These are phyloP conservation scores for Ophiostoma australiae DNA, from an alignment of 2,329 filamentous ascomycete genomes.

Conservation along the genomic window DNA sequence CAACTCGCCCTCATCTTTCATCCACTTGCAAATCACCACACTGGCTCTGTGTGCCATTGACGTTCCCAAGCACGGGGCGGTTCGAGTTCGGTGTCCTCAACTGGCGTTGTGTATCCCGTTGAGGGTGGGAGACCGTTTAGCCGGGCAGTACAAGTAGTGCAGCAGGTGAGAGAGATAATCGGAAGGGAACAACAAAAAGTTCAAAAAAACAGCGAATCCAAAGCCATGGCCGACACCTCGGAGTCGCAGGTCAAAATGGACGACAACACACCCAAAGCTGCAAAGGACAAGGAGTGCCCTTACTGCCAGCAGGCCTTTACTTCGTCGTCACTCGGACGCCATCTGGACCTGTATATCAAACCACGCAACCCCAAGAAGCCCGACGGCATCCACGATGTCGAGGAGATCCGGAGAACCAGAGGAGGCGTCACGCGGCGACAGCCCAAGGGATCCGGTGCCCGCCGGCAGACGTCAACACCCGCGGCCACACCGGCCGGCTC, in stretches of 20 bases:
- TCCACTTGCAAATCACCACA: background rate
- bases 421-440: slow-evolving; percentile 83
- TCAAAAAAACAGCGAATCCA: background rate
- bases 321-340: slow-evolving; percentile 85
- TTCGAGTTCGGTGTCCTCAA: slow-evolving; percentile 11
- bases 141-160: background rate
- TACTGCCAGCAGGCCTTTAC: slow-evolving; percentile 89
- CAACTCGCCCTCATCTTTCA: background rate
- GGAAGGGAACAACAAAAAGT: background rate
- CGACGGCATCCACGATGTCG: slow-evolving; percentile 85
- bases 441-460: slow-evolving; percentile 59
- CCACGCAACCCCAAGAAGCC: slow-evolving; percentile 83
- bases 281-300: slow-evolving; percentile 82
- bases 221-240: background rate
- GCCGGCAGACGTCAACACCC: slow-evolving; percentile 59
- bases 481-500: slow-evolving; percentile 45
- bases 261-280: slow-evolving; percentile 43
- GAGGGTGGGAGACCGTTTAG: slow-evolving; percentile 6
- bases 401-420: slow-evolving; percentile 77
- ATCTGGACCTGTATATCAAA: slow-evolving; percentile 91
- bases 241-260: slow-evolving; percentile 5
- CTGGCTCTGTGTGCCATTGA: background rate
- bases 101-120: slow-evolving; percentile 5
- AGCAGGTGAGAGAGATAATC: background rate
- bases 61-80: slow-evolving; percentile 1